phyloP scores from a whole-genome alignment of 1,284 basidiomycete species.

The Papiliotrema nemorosa region DNA sequence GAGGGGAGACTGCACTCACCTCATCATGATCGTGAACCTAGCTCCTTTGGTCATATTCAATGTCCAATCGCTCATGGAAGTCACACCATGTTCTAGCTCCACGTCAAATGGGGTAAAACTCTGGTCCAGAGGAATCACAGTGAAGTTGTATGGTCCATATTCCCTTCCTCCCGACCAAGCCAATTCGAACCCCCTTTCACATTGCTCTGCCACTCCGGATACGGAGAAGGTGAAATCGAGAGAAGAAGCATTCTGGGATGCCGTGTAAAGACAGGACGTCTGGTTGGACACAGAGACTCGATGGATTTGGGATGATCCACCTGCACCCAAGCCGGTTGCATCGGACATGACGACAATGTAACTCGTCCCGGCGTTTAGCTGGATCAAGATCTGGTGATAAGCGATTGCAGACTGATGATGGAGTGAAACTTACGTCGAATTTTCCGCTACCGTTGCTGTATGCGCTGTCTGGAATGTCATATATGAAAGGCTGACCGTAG shows the following conservation, averaged over 20 bases:
- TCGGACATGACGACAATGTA: conserved; percentile 34
- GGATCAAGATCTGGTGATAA: conserved; percentile 18
- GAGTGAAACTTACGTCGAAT: conserved; percentile 9
- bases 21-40: conserved; percentile 36
- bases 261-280: conserved; percentile 23
- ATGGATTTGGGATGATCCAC: conserved; percentile 53
- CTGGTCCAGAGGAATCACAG: conserved; percentile 30
- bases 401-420: conserved; percentile 1
- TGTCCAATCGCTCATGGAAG: conserved; percentile 24
- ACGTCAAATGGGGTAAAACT: conserved; percentile 30
- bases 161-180: conserved; percentile 22
- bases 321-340: conserved; percentile 19
- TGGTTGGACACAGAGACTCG: conserved; percentile 13
- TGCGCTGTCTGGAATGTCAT: conserved; percentile 25
- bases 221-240: conserved; percentile 32
- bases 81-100: conserved; percentile 11
- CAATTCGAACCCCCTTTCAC: conserved; percentile 27
- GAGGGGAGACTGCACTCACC: conserved; percentile 22
- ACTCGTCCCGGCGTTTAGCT: conserved; percentile 13
- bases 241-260: conserved; percentile 15
- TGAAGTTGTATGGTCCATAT: conserved; percentile 32
- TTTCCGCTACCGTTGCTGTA: conserved; percentile 9
- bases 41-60: conserved; percentile 31
- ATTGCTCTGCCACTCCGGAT: conserved; percentile 27
- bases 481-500: conserved; percentile 27